Evolutionary conservation across 2,329 filamentous ascomycete species (phyloP).

Genomic region (Neopestalotiopsis sp.): DNA sequence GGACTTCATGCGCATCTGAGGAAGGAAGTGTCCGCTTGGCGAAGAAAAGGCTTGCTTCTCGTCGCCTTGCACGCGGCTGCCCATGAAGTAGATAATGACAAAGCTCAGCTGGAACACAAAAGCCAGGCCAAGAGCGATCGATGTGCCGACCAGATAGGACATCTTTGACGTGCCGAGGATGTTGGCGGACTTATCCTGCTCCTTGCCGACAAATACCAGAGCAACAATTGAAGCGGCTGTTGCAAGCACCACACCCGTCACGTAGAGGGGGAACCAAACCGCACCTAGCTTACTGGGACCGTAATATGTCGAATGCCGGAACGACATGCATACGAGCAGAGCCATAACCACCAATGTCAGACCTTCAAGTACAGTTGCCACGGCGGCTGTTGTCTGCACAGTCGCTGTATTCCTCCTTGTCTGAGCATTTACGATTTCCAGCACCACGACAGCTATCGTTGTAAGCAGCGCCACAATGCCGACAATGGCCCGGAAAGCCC

Average conservation of each 20-base stretch:
- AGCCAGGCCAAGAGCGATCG: conserved; percentile 50
- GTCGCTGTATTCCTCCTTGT: conserved; percentile 35
- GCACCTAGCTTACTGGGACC: conserved; percentile 31
- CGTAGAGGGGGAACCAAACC: conserved; percentile 38
- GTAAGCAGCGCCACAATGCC: conserved; percentile 43
- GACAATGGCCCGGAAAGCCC: conserved; percentile 39
- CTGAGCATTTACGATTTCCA: conserved; percentile 46
- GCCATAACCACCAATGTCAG: conserved; percentile 41
- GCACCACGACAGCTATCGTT: conserved; percentile 43
- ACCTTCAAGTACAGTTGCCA: conserved; percentile 43
- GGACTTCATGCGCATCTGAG: conserved; percentile 51
- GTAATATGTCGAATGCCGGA: conserved; percentile 28
- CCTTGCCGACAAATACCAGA: conserved; percentile 46
- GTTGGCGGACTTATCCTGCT: conserved; percentile 28
- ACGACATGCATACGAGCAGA: conserved; percentile 37
- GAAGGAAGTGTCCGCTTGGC: conserved; percentile 36
- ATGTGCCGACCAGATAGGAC: conserved; percentile 48
- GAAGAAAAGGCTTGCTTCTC: conserved; percentile 34
- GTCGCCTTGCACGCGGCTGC: conserved; percentile 37
- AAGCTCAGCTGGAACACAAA: conserved; percentile 55
- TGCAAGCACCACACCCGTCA: conserved; percentile 47
- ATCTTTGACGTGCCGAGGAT: conserved; percentile 38
- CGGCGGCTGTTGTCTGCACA: conserved; percentile 41
- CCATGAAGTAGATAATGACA: conserved; percentile 49
- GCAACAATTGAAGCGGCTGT: conserved; percentile 48